Conservation (phyloP, 2,329 filamentous ascomycete genomes). For the Aspergillus fischeri region DNA sequence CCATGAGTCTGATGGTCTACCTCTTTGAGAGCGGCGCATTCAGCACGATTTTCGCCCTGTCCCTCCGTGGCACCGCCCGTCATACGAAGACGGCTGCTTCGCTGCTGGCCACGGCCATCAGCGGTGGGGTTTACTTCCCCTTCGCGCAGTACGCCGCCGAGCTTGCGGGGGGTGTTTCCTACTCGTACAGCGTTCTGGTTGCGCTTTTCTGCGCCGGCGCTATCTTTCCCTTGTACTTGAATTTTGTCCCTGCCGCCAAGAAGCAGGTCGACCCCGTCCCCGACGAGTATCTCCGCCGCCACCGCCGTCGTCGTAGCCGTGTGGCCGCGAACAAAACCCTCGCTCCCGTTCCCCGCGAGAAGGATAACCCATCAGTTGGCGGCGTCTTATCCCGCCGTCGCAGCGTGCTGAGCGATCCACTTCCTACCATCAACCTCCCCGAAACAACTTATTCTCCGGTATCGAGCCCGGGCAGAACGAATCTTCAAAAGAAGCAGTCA, state of each 20-base stretch:
- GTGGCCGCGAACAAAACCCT: not conserved
- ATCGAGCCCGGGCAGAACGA: not conserved
- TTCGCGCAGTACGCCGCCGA: constrained; percentile 50
- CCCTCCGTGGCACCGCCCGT: constrained; percentile 54
- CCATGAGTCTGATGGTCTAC: constrained; percentile 50
- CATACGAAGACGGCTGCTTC: constrained; percentile 56
- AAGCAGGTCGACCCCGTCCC: constrained; percentile 49
- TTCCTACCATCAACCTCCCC: constrained; percentile 12
- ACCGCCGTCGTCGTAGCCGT: constrained; percentile 16
- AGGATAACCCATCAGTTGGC: constrained; percentile 26
- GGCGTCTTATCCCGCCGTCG: constrained; percentile 28
- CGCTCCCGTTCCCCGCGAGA: constrained; percentile 20
- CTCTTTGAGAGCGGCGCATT: constrained; percentile 61
- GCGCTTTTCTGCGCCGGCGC: constrained; percentile 49
- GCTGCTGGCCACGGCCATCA: constrained; percentile 51
- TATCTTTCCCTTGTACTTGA: constrained; percentile 54
- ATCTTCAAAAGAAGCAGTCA: not conserved
- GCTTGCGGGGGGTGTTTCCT: constrained; percentile 38
- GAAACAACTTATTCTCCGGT: not conserved
- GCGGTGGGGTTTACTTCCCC: constrained; percentile 52
- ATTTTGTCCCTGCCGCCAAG: constrained; percentile 44
- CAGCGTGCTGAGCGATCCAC: constrained; percentile 22
- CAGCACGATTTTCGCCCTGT: constrained; percentile 55
- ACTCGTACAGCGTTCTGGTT: constrained; percentile 51
- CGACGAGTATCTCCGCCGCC: constrained; percentile 32